Evolutionary conservation across 371 early-diverging fungal species (phyloP), one percentile per base, ranked within the genome.

Genomic region (Dichotomocladium elegans): DNA sequence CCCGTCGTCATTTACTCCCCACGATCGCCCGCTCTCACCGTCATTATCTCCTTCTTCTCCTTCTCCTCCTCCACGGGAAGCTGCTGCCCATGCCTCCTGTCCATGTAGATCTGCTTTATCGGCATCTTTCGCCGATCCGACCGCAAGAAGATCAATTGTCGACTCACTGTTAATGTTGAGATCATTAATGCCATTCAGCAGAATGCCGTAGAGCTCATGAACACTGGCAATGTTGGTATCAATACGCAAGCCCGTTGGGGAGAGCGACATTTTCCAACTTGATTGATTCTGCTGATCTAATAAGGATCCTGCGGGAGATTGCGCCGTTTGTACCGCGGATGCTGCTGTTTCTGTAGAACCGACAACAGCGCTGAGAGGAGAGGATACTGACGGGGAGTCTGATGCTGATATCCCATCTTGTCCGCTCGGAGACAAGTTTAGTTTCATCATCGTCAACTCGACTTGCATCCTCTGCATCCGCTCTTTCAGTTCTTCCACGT

Each of bases 201-300:
- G 45, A 28, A 74, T 72, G 30, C 64, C 64, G 50, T 74, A 74
- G n/a, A 77, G 55, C 12, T 74, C 78, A n/a, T 68, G 66, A 6
- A 77, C 72, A 50, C 70, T 74, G 6, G 72, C 70, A 46, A 77
- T 72, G 35, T 77, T 74, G 4, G 78, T 77, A 53, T 77, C 78
- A 29, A 77, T 70, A 28, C 74, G 64, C 19, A 72, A 48, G 10
- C 78, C 74, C 14, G 78, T 72, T 14, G 74, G 70, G 3, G 74
- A 71, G 11, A 77, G 40, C n/a, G 78, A 72, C 11, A 77, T 48
- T 42, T 71, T 77, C 77, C 77, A 77, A 2, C 68, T 69, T n/a
- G 4, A 77, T 74, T 14, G 71, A 65, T 41, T 58, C 22, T 57
- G 64, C 26, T 28, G 49, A n/a, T n/a, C n/a, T n/a, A n/a, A n/a